Conservation (phyloP, 2,329 filamentous ascomycete genomes). For the Fusarium bactridioides region DNA sequence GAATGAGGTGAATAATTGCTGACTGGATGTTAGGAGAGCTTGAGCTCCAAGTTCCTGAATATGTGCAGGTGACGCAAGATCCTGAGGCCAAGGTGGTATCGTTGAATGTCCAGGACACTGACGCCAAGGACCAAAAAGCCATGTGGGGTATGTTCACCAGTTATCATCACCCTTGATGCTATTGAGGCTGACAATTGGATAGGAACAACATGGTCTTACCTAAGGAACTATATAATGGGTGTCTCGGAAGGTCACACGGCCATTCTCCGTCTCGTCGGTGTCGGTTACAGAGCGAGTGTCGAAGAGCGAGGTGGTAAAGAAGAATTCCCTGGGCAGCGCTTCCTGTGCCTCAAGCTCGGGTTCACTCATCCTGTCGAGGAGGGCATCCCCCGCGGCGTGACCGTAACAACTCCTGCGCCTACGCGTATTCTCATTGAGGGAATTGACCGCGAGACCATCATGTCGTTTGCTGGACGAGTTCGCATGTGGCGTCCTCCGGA, state of each 20-base stretch:
- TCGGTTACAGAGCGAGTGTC: slow-evolving; percentile 91
- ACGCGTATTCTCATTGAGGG: slow-evolving; percentile 93
- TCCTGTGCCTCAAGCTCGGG: slow-evolving; percentile 92
- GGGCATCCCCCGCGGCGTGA: slow-evolving; percentile 81
- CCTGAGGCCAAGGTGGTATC: slow-evolving; percentile 66
- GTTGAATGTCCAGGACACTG: slow-evolving; percentile 74
- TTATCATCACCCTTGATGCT: not conserved
- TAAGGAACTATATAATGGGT: slow-evolving; percentile 89
- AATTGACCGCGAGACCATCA: slow-evolving; percentile 83
- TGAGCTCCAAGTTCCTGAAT: slow-evolving; percentile 80
- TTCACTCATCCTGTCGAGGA: slow-evolving; percentile 97
- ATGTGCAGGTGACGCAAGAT: slow-evolving; percentile 76
- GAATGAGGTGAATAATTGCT: slow-evolving; percentile 10
- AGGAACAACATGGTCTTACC: slow-evolving; percentile 90
- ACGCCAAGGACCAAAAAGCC: slow-evolving; percentile 78
- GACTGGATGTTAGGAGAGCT: slow-evolving; percentile 68
- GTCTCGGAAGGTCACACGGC: slow-evolving; percentile 97
- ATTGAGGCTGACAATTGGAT: slow-evolving; percentile 14
- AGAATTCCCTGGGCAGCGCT: slow-evolving; percentile 83
- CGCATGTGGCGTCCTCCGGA: slow-evolving; percentile 89
- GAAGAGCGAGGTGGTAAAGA: slow-evolving; percentile 78
- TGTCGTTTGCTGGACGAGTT: slow-evolving; percentile 90
- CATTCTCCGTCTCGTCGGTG: slow-evolving; percentile 90
- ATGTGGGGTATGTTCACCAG: slow-evolving; percentile 82
- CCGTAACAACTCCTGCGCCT: slow-evolving; percentile 86